Evolutionary conservation across 257 asterid species (phyloP), one percentile per base, ranked within the genome.

Genomic region (Rehmannia glutinosa): DNA sequence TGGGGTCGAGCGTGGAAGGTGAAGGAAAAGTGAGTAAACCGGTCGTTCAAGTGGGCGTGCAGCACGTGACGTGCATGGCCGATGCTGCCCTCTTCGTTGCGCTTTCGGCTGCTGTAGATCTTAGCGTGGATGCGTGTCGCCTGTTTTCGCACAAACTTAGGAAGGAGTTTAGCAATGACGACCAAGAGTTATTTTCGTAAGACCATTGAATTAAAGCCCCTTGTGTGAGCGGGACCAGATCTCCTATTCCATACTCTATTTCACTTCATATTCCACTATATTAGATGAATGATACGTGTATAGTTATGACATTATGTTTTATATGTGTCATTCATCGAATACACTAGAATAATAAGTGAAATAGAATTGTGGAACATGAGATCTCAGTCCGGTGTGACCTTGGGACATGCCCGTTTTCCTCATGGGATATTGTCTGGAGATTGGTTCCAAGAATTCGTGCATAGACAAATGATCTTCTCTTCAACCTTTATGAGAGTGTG

Each of bases 81-180:
- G 96, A 91, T 16, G 97, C 93, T 0, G 97, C 97, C 2, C 69
- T 88, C 0, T 91, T 88, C 30, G 78, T 91, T 1, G 96, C 96
- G 3, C 90, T 91, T 1, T 72, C 96, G 1, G 97, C 97, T 8
- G 97, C 97, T 2, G 69, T 88, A 7, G 97, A 91, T 61, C 93
- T 91, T 2, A 86, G 96, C 69, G 84, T 88, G 91, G 97, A 91
- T 38, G 95, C 97, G 17, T 86, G 96, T 43, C 79, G 91, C 25
- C 77, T 83, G 36, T 91, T 91, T 74, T 80, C 96, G 1, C 78
- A 72, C n/a, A 91, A 86, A 38, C 80, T 91, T 1, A 66, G 95
- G 84, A 88, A 86, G 78, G 96, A 91, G 77, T 82, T 88, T 27
- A 78, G 78, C 66, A 64, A 61, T 3, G 90, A 83, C 3, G 92